Conservation (phyloP, 306 rosid species). For the Inga oerstediana region DNA sequence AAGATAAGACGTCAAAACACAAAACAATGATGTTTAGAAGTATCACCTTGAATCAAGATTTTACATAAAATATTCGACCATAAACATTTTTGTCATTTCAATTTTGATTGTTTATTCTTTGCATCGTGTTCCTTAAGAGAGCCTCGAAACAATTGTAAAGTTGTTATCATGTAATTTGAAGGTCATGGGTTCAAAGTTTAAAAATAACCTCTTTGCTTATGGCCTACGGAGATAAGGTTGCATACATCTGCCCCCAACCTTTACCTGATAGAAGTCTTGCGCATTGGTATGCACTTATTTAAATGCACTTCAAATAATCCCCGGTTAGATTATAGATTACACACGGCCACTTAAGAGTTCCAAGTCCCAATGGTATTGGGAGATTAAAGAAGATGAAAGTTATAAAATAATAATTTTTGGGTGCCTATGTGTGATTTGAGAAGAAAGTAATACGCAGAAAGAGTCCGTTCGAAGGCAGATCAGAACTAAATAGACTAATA, state of each 20-base stretch:
- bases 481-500: constrained; percentile 27
- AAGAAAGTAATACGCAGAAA: constrained; percentile 29
- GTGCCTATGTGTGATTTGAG: neutral
- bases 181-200: no score
- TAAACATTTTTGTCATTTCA: neutral
- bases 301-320: neutral
- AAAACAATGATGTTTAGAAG: neutral
- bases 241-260: no score
- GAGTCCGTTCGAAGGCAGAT: constrained; percentile 23
- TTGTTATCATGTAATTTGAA: no score
- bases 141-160: no score
- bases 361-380: neutral
- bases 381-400: neutral
- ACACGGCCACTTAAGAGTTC: neutral
- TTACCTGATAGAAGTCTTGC: no score
- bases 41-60: neutral
- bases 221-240: rapidly evolving
- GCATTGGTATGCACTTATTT: no score
- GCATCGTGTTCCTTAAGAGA: no score
- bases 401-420: neutral
- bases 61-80: neutral
- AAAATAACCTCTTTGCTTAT: no score
- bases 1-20: neutral
- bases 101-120: no score
- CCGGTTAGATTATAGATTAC: neutral